A percentile compares a stretch with the other conserved stretches of the same genome.
These are phyloP conservation scores for Oropetium thomaeum DNA, from an alignment of 176 grass and related monocot genomes.

Conservation along the genomic window DNA sequence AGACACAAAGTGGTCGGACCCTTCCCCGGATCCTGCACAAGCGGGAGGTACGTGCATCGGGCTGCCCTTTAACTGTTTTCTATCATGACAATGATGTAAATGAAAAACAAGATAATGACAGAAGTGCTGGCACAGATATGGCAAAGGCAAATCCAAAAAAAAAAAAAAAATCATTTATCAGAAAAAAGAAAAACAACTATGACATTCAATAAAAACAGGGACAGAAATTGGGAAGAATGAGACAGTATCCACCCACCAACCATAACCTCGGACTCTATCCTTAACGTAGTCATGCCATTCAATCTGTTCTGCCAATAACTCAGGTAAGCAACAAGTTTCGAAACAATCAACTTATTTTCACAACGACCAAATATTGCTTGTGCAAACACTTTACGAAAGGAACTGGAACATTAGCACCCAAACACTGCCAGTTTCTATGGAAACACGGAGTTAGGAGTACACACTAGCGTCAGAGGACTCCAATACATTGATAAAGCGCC, in stretches of 20 bases:
- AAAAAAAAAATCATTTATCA: constrained; percentile 1
- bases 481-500: constrained; percentile 3
- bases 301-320: background rate
- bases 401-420: constrained; percentile 12
- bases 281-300: background rate
- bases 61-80: no score
- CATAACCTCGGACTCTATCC: background rate
- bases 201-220: constrained; percentile 2
- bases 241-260: constrained; percentile 12
- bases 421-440: background rate
- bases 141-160: constrained; percentile 15
- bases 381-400: background rate
- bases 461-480: background rate
- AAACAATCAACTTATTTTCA: constrained; percentile 4
- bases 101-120: constrained; percentile 14
- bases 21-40: no score
- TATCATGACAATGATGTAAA: constrained; percentile 11
- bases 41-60: no score
- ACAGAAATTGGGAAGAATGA: constrained; percentile 3
- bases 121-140: background rate
- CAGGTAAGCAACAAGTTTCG: background rate
- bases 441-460: background rate
- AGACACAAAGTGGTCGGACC: no score
- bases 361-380: constrained; percentile 14
- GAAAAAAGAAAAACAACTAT: background rate